phyloP scores from a whole-genome alignment of 306 rosid genomes.

The Glycine latifolia region DNA sequence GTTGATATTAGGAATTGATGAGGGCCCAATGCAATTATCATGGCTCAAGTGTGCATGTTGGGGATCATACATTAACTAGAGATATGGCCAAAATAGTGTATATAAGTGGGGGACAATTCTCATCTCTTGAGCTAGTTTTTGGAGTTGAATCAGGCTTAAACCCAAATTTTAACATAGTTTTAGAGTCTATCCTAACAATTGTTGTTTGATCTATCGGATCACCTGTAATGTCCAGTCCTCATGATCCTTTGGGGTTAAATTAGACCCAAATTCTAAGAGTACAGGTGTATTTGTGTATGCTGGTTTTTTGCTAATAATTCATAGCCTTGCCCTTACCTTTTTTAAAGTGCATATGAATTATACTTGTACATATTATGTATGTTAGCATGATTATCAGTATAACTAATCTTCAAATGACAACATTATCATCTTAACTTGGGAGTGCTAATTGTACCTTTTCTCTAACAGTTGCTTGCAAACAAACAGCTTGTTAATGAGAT shows the following conservation, averaged over 20 bases:
- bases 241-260: too few relatives aligned
- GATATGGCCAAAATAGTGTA: neutral
- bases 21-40: neutral
- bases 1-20: neutral
- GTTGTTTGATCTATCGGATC: too few relatives aligned
- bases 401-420: conserved; percentile 18
- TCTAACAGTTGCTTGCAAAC: conserved; percentile 60
- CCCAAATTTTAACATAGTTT: too few relatives aligned
- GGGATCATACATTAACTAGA: neutral
- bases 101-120: too few relatives aligned
- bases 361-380: neutral
- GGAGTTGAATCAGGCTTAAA: too few relatives aligned
- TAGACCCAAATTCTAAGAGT: too few relatives aligned
- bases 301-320: neutral
- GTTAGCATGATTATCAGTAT: neutral
- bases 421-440: conserved; percentile 4
- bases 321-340: neutral
- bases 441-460: neutral
- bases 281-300: too few relatives aligned
- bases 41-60: neutral
- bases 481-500: conserved; percentile 55
- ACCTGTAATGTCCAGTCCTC: too few relatives aligned
- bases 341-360: neutral
- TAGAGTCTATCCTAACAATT: too few relatives aligned
- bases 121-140: too few relatives aligned